These are phyloP conservation scores for Triticum monococcum DNA, from an alignment of 176 grass and related monocot species.

Conservation along the genomic window DNA sequence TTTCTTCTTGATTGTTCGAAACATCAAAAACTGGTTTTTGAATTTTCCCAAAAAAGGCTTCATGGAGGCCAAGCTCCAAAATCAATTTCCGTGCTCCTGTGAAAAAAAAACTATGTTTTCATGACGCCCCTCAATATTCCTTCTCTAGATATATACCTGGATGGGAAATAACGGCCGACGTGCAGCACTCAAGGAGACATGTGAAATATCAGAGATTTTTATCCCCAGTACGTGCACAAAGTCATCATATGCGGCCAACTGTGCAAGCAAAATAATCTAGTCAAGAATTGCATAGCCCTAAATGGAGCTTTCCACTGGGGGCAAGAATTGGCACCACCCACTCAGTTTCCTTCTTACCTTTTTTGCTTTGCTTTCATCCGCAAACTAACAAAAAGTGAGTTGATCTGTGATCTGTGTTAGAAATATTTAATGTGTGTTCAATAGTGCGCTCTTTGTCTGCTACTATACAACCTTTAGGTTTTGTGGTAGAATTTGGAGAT, in stretches of 20 bases:
- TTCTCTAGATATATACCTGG: background rate
- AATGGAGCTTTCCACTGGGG: background rate
- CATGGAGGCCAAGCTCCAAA: no score
- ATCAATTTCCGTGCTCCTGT: no score
- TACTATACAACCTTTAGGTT: no score
- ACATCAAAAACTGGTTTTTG: no score
- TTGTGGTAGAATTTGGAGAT: no score
- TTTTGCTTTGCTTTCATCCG: background rate
- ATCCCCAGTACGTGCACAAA: background rate
- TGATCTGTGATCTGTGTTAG: no score
- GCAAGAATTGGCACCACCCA: background rate
- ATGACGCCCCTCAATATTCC: no score
- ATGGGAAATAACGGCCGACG: background rate
- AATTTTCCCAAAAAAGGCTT: no score
- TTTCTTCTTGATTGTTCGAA: no score
- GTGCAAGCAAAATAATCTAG: background rate
- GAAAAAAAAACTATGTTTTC: no score
- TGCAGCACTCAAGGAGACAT: background rate
- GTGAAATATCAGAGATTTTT: background rate
- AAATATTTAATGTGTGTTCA: no score
- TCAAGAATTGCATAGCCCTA: background rate
- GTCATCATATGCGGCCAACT: background rate
- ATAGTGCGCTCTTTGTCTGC: no score
- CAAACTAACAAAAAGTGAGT: background rate
- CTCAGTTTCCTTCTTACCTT: background rate